Base-by-base conservation (phyloP, 129 eudicot genomes). In the Flaveria bidentis region DNA sequence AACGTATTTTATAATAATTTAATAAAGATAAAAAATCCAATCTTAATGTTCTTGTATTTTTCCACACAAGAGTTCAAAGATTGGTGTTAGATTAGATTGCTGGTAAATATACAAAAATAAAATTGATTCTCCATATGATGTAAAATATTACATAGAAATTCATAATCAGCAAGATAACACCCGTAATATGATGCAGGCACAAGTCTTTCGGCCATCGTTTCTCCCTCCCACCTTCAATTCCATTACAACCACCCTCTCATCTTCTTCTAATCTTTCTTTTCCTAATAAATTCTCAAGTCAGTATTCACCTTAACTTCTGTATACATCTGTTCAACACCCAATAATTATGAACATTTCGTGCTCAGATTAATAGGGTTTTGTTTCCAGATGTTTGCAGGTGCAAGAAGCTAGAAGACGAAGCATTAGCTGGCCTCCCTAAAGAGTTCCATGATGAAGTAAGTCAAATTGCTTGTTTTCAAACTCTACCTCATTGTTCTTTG, bases 361-460 rank as follows among this genome's bases (percentile, higher is more conserved):
- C 9, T 30, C 42, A 20, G 0, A 9, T 55, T 41, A 69, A n/a
- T 26, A 42, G 72, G 73, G 47, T 73, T 66, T 69, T 69, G 46
- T 79, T 78, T 69, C 53, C 78, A 84, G 91, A 66, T 73, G 25
- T 84, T 58, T 81, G 84, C 57, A 82, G 90, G 80, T 60, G 88
- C 88, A 91, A 94, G 80, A 84, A 82, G 83, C 72, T 84, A 28
- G 92, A 85, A 76, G 93, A 94, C 57, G 87, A 82, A 76, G 92
- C 84, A 81, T 67, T 92, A 52, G 63, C 78, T n/a, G 96, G 91
- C 23, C 89, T 93, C 18, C 92, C 96, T 14, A 78, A 84, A 75
- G 88, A 94, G 42, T 94, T 65, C 73, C 91, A 91, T 68, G 97
- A 94, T 75, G 98, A 94, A 74, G 98, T 91, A 84, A 70, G 90